A percentile compares a stretch with the other conserved stretches of the same genome.
These are phyloP conservation scores for Gaillardinia entomophila DNA, from an alignment of 805 yeast species.

Conservation along the genomic window DNA sequence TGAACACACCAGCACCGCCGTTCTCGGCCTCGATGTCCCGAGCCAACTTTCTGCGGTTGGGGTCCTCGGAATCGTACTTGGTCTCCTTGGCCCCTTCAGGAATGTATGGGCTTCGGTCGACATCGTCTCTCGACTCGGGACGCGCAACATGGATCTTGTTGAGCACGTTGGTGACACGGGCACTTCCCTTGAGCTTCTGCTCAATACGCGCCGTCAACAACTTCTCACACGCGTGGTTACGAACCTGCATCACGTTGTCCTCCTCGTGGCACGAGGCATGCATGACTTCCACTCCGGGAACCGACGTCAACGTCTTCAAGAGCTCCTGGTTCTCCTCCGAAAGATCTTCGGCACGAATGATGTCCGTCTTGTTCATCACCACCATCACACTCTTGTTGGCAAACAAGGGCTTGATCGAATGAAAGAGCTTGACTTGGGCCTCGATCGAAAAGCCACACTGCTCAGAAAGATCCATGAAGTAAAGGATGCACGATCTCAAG, in stretches of 20 bases:
- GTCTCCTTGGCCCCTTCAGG: slow-evolving; percentile 66
- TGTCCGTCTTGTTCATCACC: slow-evolving; percentile 93
- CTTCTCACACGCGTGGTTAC: slow-evolving; percentile 97
- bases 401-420: slow-evolving; percentile 93
- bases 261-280: slow-evolving; percentile 90
- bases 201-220: slow-evolving; percentile 92
- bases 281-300: slow-evolving; percentile 87
- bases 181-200: slow-evolving; percentile 89
- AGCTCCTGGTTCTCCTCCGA: slow-evolving; percentile 68
- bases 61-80: slow-evolving; percentile 75
- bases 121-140: slow-evolving; percentile 85
- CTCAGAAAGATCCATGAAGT: slow-evolving; percentile 97
- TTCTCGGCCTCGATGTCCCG: slow-evolving; percentile 89
- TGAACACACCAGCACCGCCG: slow-evolving; percentile 99
- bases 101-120: slow-evolving; percentile 70
- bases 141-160: slow-evolving; percentile 93
- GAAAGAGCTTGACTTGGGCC: slow-evolving; percentile 95
- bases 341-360: slow-evolving; percentile 78
- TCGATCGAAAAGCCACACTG: slow-evolving; percentile 98
- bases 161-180: slow-evolving; percentile 81
- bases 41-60: slow-evolving; percentile 74
- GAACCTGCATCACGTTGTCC: slow-evolving; percentile 90
- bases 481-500: slow-evolving; percentile 90
- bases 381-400: slow-evolving; percentile 96
- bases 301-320: slow-evolving; percentile 56